Evolutionary conservation across 805 yeast species (phyloP), one percentile per base, ranked within the genome.

Genomic region (Cyberlindnera xylosilytica): DNA sequence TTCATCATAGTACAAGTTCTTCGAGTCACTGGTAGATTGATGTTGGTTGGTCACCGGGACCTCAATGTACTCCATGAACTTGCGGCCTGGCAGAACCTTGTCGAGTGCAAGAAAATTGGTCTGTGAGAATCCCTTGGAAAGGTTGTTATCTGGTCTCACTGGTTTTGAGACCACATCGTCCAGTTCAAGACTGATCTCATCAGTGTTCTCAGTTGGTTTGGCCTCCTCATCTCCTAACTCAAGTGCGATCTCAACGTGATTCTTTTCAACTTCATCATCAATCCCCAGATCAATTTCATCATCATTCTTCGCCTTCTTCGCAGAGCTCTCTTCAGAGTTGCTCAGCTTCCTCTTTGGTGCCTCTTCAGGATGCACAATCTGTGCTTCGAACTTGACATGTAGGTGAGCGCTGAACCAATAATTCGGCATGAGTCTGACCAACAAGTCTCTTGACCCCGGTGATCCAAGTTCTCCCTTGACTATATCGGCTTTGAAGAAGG

Each of bases 351-450:
- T 46, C 41, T 37, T 48, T n/a, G n/a, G 34, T 20, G 4, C 18
- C 29, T 16, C 28, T 31, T 12, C 20, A 23, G 45, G 44, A 56
- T 75, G 79, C 1, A 55, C 45, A 1, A 81, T 75, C 0, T 45
- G 47, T 0, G 96, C 97, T 6, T 66, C 69, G 55, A 76, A 93
- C 41, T 65, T 67, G 2, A 83, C 88, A 61, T 93, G 99, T 43
- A 93, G 62, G 66, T 93, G 99, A 10, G 95, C 95, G 52, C 93
- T 79, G 46, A 87, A 76, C 99, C 98, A 93, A 60, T 75, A 69
- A 15, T 61, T 49, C 0, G 98, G 98, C 52, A 65, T 69, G 41
- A 87, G 49, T 13, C 57, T 53, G 19, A 68, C 53, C 50, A 93
- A 62, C 13, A 88, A 58, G 17, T 67, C 64, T 68, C 75, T 70